These are phyloP conservation scores for Datisca glomerata DNA, from an alignment of 306 rosid species.

Conservation along the genomic window DNA sequence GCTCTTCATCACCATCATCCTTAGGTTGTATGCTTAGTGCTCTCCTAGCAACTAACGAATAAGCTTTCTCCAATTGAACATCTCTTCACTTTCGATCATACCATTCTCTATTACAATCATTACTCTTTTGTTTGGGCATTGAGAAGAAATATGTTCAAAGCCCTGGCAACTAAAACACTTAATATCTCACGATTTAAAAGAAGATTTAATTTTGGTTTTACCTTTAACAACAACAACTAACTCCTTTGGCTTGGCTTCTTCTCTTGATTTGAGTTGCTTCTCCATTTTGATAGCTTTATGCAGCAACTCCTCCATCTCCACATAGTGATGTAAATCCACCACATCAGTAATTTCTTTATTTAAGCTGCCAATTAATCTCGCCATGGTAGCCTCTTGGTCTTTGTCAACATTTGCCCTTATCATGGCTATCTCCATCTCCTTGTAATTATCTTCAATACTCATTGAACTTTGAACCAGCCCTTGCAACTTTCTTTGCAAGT, in stretches of 20 bases:
- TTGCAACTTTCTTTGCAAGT: too few species aligned
- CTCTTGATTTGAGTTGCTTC: background rate
- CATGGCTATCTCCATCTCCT: conserved; percentile 1
- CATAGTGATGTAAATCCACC: too few species aligned
- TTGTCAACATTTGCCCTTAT: background rate
- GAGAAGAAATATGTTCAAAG: background rate
- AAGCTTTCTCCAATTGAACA: background rate
- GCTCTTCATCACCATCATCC: background rate
- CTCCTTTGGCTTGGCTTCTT: background rate
- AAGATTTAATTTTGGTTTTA: background rate
- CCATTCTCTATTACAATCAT: background rate
- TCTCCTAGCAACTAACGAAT: background rate
- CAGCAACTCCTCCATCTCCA: too few species aligned
- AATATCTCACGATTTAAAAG: background rate
- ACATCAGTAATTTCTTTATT: too few species aligned
- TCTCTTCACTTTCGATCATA: background rate
- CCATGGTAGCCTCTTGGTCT: too few species aligned
- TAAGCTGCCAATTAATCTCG: too few species aligned
- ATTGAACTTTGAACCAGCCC: background rate
- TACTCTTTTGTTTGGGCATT: too few species aligned
- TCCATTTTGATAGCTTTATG: background rate
- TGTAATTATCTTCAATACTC: background rate
- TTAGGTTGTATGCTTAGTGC: background rate
- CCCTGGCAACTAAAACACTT: background rate
- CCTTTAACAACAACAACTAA: background rate